These are phyloP conservation scores for Colletotrichum paranaense DNA, from an alignment of 2,329 filamentous ascomycete genomes.

Conservation along the genomic window DNA sequence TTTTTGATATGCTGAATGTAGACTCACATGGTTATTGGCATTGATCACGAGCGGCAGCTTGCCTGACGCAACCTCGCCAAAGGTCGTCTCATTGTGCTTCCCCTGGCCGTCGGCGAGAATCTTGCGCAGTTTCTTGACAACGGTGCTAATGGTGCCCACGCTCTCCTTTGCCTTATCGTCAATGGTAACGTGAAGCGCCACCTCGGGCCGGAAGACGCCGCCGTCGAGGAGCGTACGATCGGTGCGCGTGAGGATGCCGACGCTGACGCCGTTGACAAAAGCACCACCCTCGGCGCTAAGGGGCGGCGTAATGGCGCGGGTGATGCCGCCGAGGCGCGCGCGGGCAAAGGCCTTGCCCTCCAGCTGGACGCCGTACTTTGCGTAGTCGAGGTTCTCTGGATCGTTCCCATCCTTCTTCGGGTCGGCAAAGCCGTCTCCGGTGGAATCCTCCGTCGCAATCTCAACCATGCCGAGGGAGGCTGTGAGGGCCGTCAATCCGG, in stretches of 20 bases:
- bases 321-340: conserved; percentile 56
- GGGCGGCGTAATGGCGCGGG: conserved; percentile 54
- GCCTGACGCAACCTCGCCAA: conserved; percentile 50
- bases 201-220: conserved; percentile 54
- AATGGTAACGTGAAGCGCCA: conserved; percentile 54
- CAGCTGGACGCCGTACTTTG: conserved; percentile 53
- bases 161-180: conserved; percentile 47
- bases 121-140: conserved; percentile 48
- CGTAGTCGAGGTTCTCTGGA: conserved; percentile 46
- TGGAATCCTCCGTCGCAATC: conserved; percentile 55
- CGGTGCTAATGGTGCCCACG: conserved; percentile 39
- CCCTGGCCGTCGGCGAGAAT: conserved; percentile 48
- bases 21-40: conserved; percentile 38
- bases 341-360: conserved; percentile 53
- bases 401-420: conserved; percentile 40
- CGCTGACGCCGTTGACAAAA: conserved; percentile 54
- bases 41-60: conserved; percentile 53
- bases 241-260: conserved; percentile 51
- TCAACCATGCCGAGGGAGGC: conserved; percentile 61
- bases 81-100: conserved; percentile 48
- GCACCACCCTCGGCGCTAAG: conserved; percentile 38
- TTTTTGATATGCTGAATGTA: neutral
- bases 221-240: conserved; percentile 52
- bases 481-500: conserved; percentile 62
- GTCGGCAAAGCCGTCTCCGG: conserved; percentile 57